Evolutionary conservation across 106 monocot species (phyloP), one percentile per base, ranked within the genome.

Genomic region (Apostasia shenzhenica): DNA sequence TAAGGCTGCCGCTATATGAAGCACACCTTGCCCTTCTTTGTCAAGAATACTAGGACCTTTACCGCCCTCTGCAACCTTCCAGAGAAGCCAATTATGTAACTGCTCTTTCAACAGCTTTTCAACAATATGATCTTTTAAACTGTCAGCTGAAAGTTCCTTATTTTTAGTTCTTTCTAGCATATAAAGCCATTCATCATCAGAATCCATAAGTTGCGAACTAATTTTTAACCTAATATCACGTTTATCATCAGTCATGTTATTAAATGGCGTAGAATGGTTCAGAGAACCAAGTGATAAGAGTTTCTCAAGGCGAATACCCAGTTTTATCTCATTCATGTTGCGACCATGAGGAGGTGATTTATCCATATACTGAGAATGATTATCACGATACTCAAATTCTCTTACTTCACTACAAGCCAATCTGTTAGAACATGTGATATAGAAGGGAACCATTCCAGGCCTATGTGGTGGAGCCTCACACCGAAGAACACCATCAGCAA

Each of bases 361-460:
- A 6, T 83, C 85, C 78, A 88, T 78, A 59, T 65, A 47, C 4
- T 75, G 75, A 54, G 75, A 9, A 37, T 77, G 50, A 74, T 59
- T 54, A 14, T 62, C 69, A 11, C 79, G 78, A 58, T 77, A 93
- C 66, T 93, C 89, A 73, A 93, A 93, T 74, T 89, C 93, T 40
- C 89, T 79, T 58, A 93, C 75, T 86, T 93, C 89, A 50, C 89
- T 93, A 54, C 93, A 93, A n/a, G 93, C 93, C 48, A 84, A 55
- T 57, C 93, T 85, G 60, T 93, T 84, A 51, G 93, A 93, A 40
- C 86, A 89, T 40, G 89, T 86, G 14, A 93, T 67, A 49, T 89
- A 93, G 74, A 93, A 93, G 54, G 86, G 86, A 43, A 93, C 89
- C 54, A 72, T 73, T 74, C 93, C 93, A 69, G 75, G 39, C 74